Evolutionary conservation across 306 rosid genomes (phyloP).

Genomic region (Oxytropis ochrocephala): DNA sequence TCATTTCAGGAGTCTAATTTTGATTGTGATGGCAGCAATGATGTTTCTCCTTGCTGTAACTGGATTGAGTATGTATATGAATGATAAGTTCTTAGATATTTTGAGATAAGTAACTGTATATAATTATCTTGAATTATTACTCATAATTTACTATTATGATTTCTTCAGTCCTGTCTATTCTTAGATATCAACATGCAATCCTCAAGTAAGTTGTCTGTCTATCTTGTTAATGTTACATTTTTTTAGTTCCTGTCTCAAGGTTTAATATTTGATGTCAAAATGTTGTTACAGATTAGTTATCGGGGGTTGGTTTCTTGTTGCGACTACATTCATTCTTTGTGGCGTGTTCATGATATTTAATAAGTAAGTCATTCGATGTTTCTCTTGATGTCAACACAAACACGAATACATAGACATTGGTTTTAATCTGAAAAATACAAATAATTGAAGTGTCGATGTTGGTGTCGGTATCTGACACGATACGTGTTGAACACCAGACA

Average conservation of each 20-base stretch:
- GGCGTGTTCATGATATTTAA: slow-evolving; percentile 74
- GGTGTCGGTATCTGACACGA: too few relatives aligned
- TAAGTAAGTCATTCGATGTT: slow-evolving; percentile 41
- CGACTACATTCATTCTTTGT: slow-evolving; percentile 70
- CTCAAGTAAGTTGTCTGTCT: slow-evolving; percentile 53
- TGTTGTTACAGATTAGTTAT: slow-evolving; percentile 64
- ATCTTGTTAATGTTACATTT: background rate
- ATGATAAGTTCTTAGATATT: background rate
- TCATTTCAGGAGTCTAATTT: slow-evolving; percentile 51
- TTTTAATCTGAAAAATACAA: too few relatives aligned
- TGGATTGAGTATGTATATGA: slow-evolving; percentile 58
- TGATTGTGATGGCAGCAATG: slow-evolving; percentile 63
- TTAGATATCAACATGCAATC: slow-evolving; percentile 71
- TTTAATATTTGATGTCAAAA: slow-evolving; percentile 8
- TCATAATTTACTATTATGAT: slow-evolving; percentile 21
- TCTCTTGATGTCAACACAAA: background rate
- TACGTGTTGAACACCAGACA: too few relatives aligned
- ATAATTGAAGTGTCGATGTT: too few relatives aligned
- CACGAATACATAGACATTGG: too few relatives aligned
- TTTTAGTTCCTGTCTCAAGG: background rate
- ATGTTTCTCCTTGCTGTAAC: slow-evolving; percentile 69
- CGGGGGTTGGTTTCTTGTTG: slow-evolving; percentile 83
- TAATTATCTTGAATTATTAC: background rate
- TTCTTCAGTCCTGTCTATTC: slow-evolving; percentile 64
- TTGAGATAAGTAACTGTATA: background rate